These are phyloP conservation scores for Silene coronaria DNA, from an alignment of 179 eudicot species.

Conservation along the genomic window DNA sequence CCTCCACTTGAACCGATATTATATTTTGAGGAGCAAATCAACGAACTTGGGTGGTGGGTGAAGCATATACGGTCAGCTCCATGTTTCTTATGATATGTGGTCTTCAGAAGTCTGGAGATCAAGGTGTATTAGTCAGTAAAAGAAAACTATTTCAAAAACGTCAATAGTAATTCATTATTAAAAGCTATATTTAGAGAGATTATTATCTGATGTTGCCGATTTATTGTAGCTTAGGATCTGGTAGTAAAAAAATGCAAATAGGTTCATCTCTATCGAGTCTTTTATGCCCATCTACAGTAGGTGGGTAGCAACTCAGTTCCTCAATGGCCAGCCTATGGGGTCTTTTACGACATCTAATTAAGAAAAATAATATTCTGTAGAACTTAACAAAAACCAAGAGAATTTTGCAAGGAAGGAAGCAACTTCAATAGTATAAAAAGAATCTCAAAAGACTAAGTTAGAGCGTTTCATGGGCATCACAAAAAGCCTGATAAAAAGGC, in stretches of 20 bases:
- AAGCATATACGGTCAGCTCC: constrained; percentile 97
- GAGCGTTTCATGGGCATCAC: background rate
- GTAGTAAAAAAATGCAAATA: background rate
- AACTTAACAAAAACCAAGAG: background rate
- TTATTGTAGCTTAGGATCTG: background rate
- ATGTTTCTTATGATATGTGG: constrained; percentile 86
- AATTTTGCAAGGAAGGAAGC: background rate
- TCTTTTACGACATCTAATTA: background rate
- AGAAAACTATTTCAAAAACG: background rate
- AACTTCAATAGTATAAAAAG: background rate
- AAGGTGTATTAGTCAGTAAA: background rate
- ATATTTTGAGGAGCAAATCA: constrained; percentile 79
- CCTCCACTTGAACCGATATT: constrained; percentile 72
- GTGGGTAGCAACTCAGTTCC: background rate
- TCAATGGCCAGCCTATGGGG: background rate
- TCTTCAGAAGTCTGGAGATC: constrained; percentile 69
- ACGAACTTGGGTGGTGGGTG: constrained; percentile 88
- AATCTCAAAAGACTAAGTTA: background rate
- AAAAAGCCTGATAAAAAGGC: background rate
- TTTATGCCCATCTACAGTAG: background rate
- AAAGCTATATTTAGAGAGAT: background rate
- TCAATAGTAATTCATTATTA: background rate
- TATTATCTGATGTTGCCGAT: background rate
- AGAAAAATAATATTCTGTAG: background rate
- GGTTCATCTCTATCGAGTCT: background rate